These are phyloP conservation scores for Schoenoplectus tabernaemontani DNA, from an alignment of 202 grass and related monocot genomes.

Conservation along the genomic window DNA sequence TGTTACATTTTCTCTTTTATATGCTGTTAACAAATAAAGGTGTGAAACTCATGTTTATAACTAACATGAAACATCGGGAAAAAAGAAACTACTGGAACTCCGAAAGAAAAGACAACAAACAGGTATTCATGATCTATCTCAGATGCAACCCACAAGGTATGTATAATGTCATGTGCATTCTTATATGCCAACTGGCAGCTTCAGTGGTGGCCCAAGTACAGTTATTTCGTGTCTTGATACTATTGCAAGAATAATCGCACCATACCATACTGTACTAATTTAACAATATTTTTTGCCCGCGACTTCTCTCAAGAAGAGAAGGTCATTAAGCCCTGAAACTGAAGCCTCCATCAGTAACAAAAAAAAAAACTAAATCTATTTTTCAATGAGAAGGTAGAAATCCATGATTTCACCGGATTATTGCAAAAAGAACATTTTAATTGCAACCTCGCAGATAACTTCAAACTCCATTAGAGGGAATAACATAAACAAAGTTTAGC, in stretches of 20 bases:
- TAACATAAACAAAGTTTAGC: background rate
- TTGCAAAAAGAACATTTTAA: background rate
- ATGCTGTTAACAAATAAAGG: no score
- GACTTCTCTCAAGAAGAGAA: background rate
- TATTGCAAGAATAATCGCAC: conserved; percentile 1
- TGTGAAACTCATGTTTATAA: no score
- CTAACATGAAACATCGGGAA: no score
- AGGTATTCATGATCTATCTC: no score
- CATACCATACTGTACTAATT: background rate
- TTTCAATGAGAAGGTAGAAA: background rate
- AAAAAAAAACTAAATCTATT: background rate
- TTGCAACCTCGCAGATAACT: background rate
- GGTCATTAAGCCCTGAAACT: background rate
- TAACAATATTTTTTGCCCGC: background rate
- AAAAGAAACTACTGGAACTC: no score
- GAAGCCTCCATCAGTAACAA: no score
- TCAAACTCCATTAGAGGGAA: background rate
- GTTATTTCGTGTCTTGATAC: background rate
- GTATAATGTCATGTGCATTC: no score
- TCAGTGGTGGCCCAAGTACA: no score
- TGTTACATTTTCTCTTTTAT: no score
- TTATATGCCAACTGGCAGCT: no score
- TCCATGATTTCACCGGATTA: background rate
- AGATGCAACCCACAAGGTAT: no score
- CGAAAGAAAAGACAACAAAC: no score